A percentile compares a stretch with the other conserved stretches of the same genome.
Evolutionary conservation across 305 asterid species (phyloP).

Genomic region (Solanum aculeatissimum): DNA sequence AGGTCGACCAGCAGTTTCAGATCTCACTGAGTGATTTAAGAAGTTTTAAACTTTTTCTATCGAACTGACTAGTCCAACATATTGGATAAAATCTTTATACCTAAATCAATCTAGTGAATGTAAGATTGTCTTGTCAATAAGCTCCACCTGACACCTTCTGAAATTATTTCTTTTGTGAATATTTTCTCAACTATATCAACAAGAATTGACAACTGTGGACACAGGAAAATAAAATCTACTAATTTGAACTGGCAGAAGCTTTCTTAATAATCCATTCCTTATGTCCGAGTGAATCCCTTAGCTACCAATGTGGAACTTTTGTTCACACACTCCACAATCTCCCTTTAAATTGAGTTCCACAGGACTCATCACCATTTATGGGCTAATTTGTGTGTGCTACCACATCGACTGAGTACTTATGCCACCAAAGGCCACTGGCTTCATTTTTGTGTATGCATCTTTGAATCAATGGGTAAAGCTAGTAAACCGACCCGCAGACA

Average conservation of each 20-base stretch:
- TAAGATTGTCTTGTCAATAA: background rate
- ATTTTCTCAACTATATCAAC: background rate
- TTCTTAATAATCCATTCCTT: background rate
- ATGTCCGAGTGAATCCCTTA: no score
- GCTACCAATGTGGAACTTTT: no score
- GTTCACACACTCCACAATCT: no score
- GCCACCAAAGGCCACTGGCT: no score
- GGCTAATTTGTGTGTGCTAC: no score
- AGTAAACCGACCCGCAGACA: no score
- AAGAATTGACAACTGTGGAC: background rate
- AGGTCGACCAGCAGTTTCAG: background rate
- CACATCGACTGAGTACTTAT: no score
- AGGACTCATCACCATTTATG: no score
- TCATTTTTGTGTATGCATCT: no score
- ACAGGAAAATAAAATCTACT: background rate
- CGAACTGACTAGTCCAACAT: background rate
- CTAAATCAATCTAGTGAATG: background rate
- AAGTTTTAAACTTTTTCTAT: background rate
- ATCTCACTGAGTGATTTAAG: no score
- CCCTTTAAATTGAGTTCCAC: no score
- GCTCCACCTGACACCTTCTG: background rate
- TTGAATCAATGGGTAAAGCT: no score
- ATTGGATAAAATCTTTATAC: background rate
- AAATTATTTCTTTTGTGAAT: background rate
- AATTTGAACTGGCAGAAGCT: background rate